A percentile compares a stretch with the other conserved stretches of the same genome.
These are phyloP conservation scores for Meredithiella fracta DNA, from an alignment of 2,329 filamentous ascomycete genomes.

Conservation along the genomic window DNA sequence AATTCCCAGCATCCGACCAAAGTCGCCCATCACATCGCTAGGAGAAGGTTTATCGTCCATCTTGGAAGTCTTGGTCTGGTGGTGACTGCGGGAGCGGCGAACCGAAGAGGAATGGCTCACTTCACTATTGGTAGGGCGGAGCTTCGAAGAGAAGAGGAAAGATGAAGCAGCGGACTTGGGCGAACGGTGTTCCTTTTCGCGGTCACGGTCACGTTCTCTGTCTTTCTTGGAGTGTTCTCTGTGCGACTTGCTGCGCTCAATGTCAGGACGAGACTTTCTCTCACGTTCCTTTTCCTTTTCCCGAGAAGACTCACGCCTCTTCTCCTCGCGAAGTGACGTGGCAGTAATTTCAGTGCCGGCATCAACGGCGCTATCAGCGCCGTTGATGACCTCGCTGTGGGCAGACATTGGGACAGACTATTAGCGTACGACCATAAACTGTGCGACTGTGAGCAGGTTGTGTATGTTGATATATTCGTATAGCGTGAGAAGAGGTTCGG, in stretches of 20 bases:
- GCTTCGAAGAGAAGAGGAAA: slow-evolving; percentile 20
- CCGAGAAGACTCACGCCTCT: slow-evolving; percentile 10
- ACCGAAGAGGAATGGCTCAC: slow-evolving; percentile 19
- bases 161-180: slow-evolving; percentile 21
- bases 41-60: slow-evolving; percentile 13
- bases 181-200: slow-evolving; percentile 25
- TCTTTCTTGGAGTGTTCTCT: slow-evolving; percentile 21
- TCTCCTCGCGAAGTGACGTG: slow-evolving; percentile 10
- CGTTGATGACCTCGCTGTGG: slow-evolving; percentile 11
- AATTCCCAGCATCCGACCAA: slow-evolving; percentile 5
- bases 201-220: slow-evolving; percentile 22
- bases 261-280: slow-evolving; percentile 10
- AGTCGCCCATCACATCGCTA: slow-evolving; percentile 11
- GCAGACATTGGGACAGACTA: slow-evolving; percentile 8
- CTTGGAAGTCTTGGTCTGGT: slow-evolving; percentile 23
- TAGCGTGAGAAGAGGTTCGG: background rate
- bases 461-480: background rate
- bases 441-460: background rate
- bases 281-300: slow-evolving; percentile 13
- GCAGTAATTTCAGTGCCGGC: slow-evolving; percentile 9
- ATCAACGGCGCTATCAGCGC: slow-evolving; percentile 8
- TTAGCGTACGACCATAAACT: background rate
- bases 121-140: slow-evolving; percentile 26
- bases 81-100: slow-evolving; percentile 16
- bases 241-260: slow-evolving; percentile 19